Evolutionary conservation across 75 land plant genomes (phyloP).

Genomic region (Pseudotsuga menziesii): DNA sequence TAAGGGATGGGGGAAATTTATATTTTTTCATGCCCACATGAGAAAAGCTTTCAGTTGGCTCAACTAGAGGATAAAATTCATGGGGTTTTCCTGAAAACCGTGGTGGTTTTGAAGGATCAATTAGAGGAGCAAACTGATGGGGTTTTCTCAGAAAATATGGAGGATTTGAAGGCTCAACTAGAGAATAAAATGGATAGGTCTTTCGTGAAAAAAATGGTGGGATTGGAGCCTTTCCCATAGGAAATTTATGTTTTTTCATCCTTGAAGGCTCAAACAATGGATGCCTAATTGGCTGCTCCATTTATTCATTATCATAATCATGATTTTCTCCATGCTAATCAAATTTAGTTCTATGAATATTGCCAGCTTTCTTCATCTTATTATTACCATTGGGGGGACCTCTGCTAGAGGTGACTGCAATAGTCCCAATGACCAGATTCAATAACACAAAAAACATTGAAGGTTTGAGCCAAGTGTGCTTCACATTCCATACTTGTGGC

Average conservation of each 20-base stretch:
- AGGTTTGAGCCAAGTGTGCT: neutral
- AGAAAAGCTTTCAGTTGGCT: neutral
- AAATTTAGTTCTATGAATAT: neutral
- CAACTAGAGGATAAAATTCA: neutral
- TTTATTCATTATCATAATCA: neutral
- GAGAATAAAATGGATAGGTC: neutral
- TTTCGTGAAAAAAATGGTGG: neutral
- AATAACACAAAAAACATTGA: neutral
- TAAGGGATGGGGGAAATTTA: neutral
- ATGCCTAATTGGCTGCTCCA: neutral
- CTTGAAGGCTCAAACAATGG: constrained; percentile 1
- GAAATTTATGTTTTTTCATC: neutral
- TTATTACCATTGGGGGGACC: neutral
- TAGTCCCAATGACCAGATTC: constrained; percentile 5
- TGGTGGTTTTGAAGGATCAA: neutral
- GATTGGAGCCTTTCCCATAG: neutral
- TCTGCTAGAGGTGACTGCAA: constrained; percentile 8
- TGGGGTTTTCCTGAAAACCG: neutral
- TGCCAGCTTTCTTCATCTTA: neutral
- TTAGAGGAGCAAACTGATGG: neutral
- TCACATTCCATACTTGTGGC: neutral
- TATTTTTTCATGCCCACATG: neutral
- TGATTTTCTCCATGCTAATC: neutral
- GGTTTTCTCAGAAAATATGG: neutral
- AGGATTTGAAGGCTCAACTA: neutral